Evolutionary conservation across 305 asterid genomes (phyloP), one percentile per base, ranked within the genome.

Genomic region (Fraxinus nigra): DNA sequence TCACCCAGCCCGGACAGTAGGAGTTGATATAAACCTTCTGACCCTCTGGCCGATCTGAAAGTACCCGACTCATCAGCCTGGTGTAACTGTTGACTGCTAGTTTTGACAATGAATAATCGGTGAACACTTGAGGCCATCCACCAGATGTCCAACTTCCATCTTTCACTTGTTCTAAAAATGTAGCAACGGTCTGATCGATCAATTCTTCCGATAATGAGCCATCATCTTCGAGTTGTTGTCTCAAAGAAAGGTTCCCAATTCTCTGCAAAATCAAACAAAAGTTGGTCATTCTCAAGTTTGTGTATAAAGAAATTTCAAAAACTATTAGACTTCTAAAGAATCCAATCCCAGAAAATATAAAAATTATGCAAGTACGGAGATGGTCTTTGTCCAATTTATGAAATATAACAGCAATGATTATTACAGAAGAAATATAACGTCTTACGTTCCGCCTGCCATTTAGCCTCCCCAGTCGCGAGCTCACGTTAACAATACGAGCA

Each of bases 1-100:
- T 95, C 74, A 95, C 99, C 97, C 98, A 95, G 20, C 99, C 99
- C 0, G 97, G 99, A 22, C 99, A 95, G 77, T 85, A 95, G 87
- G 95, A 93, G 87, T 91, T 95, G 46, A 95, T 87, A 30, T 81
- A 88, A 67, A 95, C 88, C 90, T 95, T 95, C 20, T 86, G 85
- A 7, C 93, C 97, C 26, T 92, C 97, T 13, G 88, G 86, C 59
- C 85, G 86, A n/a, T 87, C 90, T 20, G 90, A 83, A 56, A 92
- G 81, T 78, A 46, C 77, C 54, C 84, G 86, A 11, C 87, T 91
- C 89, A 88, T 84, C 76, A 93, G 88, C 87, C 98, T 88, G 38
- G 97, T 92, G 87, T 87, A 92, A 28, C 91, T 82, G 63, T 92
- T 93, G 14, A 92, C 91, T 0, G 91, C 99, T 40, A 95, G 90